phyloP scores from a whole-genome alignment of 1,284 basidiomycete species.

The Naganishia cerealis region DNA sequence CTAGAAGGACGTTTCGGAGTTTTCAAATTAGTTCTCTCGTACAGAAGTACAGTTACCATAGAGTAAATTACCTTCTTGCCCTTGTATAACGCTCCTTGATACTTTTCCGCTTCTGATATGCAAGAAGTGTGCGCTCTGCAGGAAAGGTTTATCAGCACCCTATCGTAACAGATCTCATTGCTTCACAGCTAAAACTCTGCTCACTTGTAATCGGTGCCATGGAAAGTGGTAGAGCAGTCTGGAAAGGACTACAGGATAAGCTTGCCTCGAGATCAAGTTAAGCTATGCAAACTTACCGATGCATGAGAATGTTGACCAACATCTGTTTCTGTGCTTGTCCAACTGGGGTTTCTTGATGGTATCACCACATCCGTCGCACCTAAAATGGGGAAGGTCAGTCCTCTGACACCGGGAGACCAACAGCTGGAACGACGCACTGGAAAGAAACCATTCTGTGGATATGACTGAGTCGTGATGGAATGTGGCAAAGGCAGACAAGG shows the following conservation, averaged over 20 bases:
- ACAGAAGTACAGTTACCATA: not conserved
- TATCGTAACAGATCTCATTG: conserved; percentile 33
- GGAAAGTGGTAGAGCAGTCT: conserved; percentile 80
- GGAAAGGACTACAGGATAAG: not conserved
- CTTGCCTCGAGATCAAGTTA: not conserved
- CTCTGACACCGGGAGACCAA: not conserved
- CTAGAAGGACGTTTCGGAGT: not conserved
- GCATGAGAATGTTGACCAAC: conserved; percentile 70
- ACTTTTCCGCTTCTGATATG: conserved; percentile 86
- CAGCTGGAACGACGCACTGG: conserved; percentile 55
- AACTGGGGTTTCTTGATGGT: conserved; percentile 86
- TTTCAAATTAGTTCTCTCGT: not conserved
- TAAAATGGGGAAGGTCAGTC: conserved; percentile 37
- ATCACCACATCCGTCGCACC: conserved; percentile 69
- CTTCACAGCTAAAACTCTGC: conserved; percentile 31
- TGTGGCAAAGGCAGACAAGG: not conserved
- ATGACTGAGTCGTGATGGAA: conserved; percentile 32
- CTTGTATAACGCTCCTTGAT: conserved; percentile 80
- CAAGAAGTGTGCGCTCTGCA: conserved; percentile 68
- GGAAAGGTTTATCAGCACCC: not conserved
- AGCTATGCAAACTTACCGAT: conserved; percentile 54
- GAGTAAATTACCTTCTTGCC: conserved; percentile 58
- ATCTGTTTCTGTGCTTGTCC: conserved; percentile 56
- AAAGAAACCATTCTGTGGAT: conserved; percentile 61
- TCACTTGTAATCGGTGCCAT: conserved; percentile 69